phyloP scores from a whole-genome alignment of 495 filamentous ascomycete species.

The Penicillium flavigenum region DNA sequence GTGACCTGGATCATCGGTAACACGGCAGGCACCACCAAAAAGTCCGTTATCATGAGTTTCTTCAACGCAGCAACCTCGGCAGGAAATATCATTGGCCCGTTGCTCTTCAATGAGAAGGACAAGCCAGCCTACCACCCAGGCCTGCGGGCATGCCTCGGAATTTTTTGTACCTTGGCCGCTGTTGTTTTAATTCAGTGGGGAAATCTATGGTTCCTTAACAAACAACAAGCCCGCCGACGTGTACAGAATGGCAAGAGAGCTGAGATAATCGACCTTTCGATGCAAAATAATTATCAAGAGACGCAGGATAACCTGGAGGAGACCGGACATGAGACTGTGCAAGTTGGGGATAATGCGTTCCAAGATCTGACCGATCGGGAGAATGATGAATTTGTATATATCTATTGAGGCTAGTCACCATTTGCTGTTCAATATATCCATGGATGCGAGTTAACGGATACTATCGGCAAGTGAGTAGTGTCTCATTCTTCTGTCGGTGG shows the following conservation, averaged over 20 bases:
- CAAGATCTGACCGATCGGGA: constrained; percentile 59
- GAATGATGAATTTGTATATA: constrained; percentile 69
- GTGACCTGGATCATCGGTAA: constrained; percentile 54
- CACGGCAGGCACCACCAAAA: constrained; percentile 52
- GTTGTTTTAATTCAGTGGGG: constrained; percentile 51
- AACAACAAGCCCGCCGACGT: constrained; percentile 49
- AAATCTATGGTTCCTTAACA: constrained; percentile 55
- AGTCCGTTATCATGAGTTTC: constrained; percentile 52
- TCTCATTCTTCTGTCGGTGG: background rate
- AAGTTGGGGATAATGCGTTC: constrained; percentile 44
- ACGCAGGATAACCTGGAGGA: constrained; percentile 22
- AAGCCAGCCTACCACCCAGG: constrained; percentile 55
- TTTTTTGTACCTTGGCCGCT: constrained; percentile 53
- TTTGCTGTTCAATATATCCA: background rate
- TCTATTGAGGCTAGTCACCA: constrained; percentile 43
- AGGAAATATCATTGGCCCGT: constrained; percentile 50
- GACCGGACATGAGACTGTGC: constrained; percentile 20
- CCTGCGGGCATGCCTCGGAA: constrained; percentile 53
- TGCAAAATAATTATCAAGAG: constrained; percentile 43
- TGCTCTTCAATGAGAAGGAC: constrained; percentile 44
- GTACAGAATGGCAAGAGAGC: constrained; percentile 58
- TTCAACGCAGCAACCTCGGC: constrained; percentile 46
- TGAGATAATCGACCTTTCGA: constrained; percentile 55
- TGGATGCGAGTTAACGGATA: background rate
- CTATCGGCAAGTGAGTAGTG: background rate